Conservation (phyloP, 2,329 filamentous ascomycete genomes). For the Penicillium sp. region DNA sequence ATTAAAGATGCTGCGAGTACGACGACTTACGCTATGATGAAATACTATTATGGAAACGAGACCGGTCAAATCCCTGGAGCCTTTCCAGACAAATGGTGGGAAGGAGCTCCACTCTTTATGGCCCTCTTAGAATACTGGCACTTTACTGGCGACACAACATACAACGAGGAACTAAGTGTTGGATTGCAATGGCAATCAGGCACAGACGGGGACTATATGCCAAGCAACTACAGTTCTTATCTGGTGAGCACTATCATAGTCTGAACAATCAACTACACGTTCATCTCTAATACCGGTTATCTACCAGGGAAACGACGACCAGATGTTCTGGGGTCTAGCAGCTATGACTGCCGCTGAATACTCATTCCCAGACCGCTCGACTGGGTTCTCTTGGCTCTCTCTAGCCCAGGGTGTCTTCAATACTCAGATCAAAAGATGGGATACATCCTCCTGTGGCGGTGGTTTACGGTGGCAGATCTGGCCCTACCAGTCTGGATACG, state of each 20-base stretch:
- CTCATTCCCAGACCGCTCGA: neutral
- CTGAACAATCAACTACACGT: too few relatives aligned
- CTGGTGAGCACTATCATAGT: slow-evolving; percentile 3
- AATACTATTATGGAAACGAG: slow-evolving; percentile 13
- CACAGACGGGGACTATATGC: slow-evolving; percentile 9
- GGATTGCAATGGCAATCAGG: slow-evolving; percentile 17
- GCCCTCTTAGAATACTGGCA: slow-evolving; percentile 15
- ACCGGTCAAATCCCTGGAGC: slow-evolving; percentile 16
- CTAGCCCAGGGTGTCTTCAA: slow-evolving; percentile 16
- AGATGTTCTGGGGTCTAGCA: slow-evolving; percentile 16
- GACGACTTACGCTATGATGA: slow-evolving; percentile 10
- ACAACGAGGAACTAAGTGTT: slow-evolving; percentile 11
- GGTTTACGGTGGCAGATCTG: slow-evolving; percentile 17
- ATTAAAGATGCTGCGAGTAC: slow-evolving; percentile 14
- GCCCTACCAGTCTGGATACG: slow-evolving; percentile 10
- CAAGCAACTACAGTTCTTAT: slow-evolving; percentile 14
- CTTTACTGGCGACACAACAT: slow-evolving; percentile 12
- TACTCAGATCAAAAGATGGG: slow-evolving; percentile 11
- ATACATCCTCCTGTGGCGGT: slow-evolving; percentile 10
- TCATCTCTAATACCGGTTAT: neutral
- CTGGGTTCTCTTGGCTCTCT: slow-evolving; percentile 9
- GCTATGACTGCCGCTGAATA: slow-evolving; percentile 15
- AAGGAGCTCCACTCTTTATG: slow-evolving; percentile 11
- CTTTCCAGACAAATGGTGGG: slow-evolving; percentile 17
- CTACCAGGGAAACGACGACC: slow-evolving; percentile 16